A percentile compares a stretch with the other conserved stretches of the same genome.
Conservation (phyloP, 768 basidiomycete genomes). For the Lepiota venenata region DNA sequence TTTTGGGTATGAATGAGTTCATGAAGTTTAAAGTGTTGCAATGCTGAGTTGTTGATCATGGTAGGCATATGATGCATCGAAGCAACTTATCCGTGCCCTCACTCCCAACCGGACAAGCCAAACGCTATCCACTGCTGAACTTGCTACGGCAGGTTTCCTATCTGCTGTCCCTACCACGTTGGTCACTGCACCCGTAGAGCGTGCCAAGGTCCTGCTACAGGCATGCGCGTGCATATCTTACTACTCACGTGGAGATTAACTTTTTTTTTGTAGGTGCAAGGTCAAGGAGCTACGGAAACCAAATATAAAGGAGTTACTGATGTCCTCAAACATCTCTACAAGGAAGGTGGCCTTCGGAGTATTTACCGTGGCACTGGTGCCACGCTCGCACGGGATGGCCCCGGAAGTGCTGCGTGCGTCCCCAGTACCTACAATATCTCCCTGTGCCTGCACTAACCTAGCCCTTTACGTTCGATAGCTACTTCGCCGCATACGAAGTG, state of each 20-base stretch:
- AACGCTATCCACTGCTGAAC: slow-evolving; percentile 67
- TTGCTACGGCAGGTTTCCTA: slow-evolving; percentile 91
- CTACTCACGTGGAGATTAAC: slow-evolving; percentile 3
- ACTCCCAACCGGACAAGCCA: slow-evolving; percentile 77
- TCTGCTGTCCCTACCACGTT: slow-evolving; percentile 91
- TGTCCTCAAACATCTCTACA: slow-evolving; percentile 87
- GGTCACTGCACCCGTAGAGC: slow-evolving; percentile 93
- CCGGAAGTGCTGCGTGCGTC: slow-evolving; percentile 92
- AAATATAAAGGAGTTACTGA: slow-evolving; percentile 91
- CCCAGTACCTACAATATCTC: neutral
- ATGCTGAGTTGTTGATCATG: slow-evolving; percentile 2
- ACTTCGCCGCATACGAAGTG: slow-evolving; percentile 96
- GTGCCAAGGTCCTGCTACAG: slow-evolving; percentile 95
- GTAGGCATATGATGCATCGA: slow-evolving; percentile 92
- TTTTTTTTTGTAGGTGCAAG: slow-evolving; percentile 63
- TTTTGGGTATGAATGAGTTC: slow-evolving; percentile 74
- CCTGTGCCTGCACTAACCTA: neutral
- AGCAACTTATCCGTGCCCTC: slow-evolving; percentile 70
- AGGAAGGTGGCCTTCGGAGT: slow-evolving; percentile 87
- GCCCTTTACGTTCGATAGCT: slow-evolving; percentile 41
- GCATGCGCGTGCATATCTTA: slow-evolving; percentile 32
- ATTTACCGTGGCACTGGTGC: slow-evolving; percentile 92
- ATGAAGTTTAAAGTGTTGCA: slow-evolving; percentile 1
- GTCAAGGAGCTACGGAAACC: slow-evolving; percentile 68
- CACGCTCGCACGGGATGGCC: slow-evolving; percentile 93